phyloP scores from a whole-genome alignment of 1,284 basidiomycete genomes.

The Mrakiaceae sp. region DNA sequence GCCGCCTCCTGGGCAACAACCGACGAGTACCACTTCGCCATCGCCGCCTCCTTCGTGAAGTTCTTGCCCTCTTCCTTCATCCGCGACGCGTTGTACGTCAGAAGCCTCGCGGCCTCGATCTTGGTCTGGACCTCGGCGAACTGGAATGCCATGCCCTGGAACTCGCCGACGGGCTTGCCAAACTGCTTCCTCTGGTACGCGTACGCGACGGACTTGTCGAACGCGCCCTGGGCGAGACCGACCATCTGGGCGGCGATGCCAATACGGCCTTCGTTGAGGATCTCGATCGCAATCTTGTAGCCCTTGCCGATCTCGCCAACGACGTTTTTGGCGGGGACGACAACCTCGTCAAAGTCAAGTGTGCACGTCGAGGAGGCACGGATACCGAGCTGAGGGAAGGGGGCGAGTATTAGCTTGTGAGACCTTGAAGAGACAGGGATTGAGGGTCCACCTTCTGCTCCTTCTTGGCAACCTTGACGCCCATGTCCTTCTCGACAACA shows the following conservation, averaged over 20 bases:
- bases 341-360: slow-evolving; percentile 90
- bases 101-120: slow-evolving; percentile 79
- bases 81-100: slow-evolving; percentile 95
- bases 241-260: slow-evolving; percentile 97
- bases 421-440: neutral
- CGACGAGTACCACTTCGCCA: slow-evolving; percentile 79
- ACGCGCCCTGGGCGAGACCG: slow-evolving; percentile 92
- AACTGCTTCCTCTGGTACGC: slow-evolving; percentile 91
- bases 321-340: slow-evolving; percentile 82
- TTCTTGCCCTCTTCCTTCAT: slow-evolving; percentile 43
- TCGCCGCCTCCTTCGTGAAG: slow-evolving; percentile 16
- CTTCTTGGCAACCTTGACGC: slow-evolving; percentile 95
- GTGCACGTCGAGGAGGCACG: slow-evolving; percentile 94
- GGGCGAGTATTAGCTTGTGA: neutral
- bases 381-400: slow-evolving; percentile 58
- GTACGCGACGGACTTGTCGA: slow-evolving; percentile 83
- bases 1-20: slow-evolving; percentile 80
- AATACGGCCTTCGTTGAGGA: slow-evolving; percentile 93
- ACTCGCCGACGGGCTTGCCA: slow-evolving; percentile 62
- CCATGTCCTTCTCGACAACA: slow-evolving; percentile 90
- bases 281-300: slow-evolving; percentile 98
- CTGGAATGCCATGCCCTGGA: slow-evolving; percentile 94
- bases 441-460: slow-evolving; percentile 63
- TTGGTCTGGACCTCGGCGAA: slow-evolving; percentile 63
- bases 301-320: slow-evolving; percentile 77